Percentiles rank a stretch among this genome's conserved stretches.
Conservation (phyloP, 1,139 yeast species). For the Sporopachydermia cereana region DNA sequence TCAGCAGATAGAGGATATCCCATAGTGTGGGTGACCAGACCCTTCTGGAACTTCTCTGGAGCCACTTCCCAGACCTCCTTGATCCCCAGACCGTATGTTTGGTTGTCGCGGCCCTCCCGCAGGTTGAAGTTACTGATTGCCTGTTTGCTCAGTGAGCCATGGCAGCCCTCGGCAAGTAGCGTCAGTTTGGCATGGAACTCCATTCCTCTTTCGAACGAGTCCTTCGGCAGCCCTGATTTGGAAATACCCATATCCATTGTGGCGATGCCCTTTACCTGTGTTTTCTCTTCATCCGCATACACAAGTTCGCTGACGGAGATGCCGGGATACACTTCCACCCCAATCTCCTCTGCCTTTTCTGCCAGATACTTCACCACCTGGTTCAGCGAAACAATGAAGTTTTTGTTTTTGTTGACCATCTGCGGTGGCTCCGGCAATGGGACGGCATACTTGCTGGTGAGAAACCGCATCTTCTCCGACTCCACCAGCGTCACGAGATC, state of each 20-base stretch:
- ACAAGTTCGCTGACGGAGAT: constrained; percentile 79
- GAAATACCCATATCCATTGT: constrained; percentile 86
- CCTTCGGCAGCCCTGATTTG: constrained; percentile 64
- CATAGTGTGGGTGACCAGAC: constrained; percentile 76
- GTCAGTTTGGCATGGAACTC: constrained; percentile 86
- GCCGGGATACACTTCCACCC: constrained; percentile 89
- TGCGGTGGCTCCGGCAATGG: constrained; percentile 93
- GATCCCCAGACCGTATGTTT: constrained; percentile 89
- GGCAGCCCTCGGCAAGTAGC: constrained; percentile 92
- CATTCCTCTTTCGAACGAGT: constrained; percentile 86
- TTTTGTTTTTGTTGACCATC: constrained; percentile 66
- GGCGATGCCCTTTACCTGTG: constrained; percentile 74
- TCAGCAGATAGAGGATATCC: constrained; percentile 74
- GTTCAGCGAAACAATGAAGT: constrained; percentile 75
- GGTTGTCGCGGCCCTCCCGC: constrained; percentile 56
- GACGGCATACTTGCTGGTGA: constrained; percentile 44
- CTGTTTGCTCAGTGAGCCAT: constrained; percentile 80
- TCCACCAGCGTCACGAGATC: constrained; percentile 67
- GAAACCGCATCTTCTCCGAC: constrained; percentile 55
- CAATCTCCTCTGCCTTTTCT: constrained; percentile 84
- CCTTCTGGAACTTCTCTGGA: constrained; percentile 69
- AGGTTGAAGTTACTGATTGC: constrained; percentile 57
- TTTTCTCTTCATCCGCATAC: constrained; percentile 41
- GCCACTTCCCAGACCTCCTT: constrained; percentile 97
- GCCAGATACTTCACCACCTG: constrained; percentile 73